These are phyloP conservation scores for Arthrobotrys conoides DNA, from an alignment of 2,329 filamentous ascomycete genomes.

Conservation along the genomic window DNA sequence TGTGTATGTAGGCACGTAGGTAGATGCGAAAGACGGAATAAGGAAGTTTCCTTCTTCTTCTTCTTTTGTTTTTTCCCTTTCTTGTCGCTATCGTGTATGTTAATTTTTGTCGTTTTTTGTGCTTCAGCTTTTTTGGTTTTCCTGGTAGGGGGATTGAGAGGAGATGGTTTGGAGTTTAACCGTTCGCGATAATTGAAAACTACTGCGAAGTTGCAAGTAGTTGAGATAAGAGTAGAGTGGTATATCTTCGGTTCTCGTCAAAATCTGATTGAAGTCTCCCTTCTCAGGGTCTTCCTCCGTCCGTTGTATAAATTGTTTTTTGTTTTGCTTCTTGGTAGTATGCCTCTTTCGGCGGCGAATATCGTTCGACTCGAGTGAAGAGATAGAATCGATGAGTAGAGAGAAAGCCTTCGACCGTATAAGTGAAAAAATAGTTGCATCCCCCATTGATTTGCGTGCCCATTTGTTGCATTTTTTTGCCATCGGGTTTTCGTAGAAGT, in stretches of 20 bases:
- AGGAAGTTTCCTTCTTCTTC: slow-evolving; percentile 12
- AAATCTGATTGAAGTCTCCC: slow-evolving; percentile 7
- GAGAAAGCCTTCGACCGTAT: slow-evolving; percentile 5
- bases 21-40: slow-evolving; percentile 5
- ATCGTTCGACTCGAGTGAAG: slow-evolving; percentile 5
- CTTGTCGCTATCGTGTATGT: no score
- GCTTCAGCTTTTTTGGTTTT: not conserved
- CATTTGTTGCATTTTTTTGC: slow-evolving; percentile 25
- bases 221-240: slow-evolving; percentile 14
- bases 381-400: slow-evolving; percentile 3
- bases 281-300: slow-evolving; percentile 15
- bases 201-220: not conserved
- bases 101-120: slow-evolving; percentile 9
- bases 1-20: no score
- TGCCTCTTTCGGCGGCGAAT: slow-evolving; percentile 19
- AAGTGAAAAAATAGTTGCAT: not conserved
- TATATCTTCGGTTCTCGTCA: not conserved
- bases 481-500: slow-evolving; percentile 11
- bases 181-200: not conserved
- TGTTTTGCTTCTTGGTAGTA: not conserved
- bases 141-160: not conserved
- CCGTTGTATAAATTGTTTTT: not conserved
- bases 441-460: slow-evolving; percentile 11
- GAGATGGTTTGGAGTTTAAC: not conserved
- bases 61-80: not conserved